These are phyloP conservation scores for Coemansia sp. DNA, from an alignment of 192 early-diverging fungal genomes.

Conservation along the genomic window DNA sequence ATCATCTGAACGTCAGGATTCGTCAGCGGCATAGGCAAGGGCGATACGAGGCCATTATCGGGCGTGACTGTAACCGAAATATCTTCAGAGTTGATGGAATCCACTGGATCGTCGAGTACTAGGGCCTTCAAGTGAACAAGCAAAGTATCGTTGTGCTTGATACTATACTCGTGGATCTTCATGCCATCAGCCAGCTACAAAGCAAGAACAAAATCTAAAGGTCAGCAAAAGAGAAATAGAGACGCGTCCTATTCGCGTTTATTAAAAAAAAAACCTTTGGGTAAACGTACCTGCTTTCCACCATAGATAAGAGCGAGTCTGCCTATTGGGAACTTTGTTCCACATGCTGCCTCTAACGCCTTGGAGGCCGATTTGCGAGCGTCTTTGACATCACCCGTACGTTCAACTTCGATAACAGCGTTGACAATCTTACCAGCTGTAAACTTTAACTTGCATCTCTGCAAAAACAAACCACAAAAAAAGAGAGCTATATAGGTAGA, in stretches of 20 bases:
- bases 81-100: background rate
- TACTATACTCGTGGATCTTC: slow-evolving; percentile 45
- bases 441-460: slow-evolving; percentile 23
- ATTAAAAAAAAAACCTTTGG: background rate
- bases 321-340: slow-evolving; percentile 3
- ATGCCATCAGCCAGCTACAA: slow-evolving; percentile 46
- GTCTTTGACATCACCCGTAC: slow-evolving; percentile 20
- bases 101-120: background rate
- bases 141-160: slow-evolving; percentile 37
- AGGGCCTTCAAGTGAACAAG: slow-evolving; percentile 19
- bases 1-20: background rate
- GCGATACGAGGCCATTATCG: background rate
- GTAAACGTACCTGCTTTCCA: slow-evolving; percentile 40
- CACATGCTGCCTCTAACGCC: slow-evolving; percentile 4
- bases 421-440: slow-evolving; percentile 10
- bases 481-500: no score
- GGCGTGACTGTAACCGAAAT: background rate
- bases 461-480: background rate
- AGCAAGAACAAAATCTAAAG: background rate
- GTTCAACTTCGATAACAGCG: slow-evolving; percentile 15
- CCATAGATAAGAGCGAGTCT: slow-evolving; percentile 34
- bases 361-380: slow-evolving; percentile 13
- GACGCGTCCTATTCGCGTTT: background rate
- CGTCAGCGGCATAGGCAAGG: background rate
- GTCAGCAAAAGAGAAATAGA: background rate